Conservation (phyloP, 176 grass and related monocot genomes). For the Hsuehochloa calcarea region DNA sequence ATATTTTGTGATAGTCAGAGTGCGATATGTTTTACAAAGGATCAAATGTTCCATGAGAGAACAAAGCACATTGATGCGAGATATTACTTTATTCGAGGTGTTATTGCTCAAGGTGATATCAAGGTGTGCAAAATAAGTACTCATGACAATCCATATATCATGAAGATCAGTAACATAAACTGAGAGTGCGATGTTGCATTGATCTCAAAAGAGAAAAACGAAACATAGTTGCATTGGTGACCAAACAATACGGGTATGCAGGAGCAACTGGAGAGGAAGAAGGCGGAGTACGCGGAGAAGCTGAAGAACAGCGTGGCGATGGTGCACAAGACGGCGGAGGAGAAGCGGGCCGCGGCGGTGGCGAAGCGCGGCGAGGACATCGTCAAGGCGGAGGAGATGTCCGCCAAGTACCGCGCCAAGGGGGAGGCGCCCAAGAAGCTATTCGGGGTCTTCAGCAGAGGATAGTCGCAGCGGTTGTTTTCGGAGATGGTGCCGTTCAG, state of each 20-base stretch:
- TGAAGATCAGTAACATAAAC: not conserved
- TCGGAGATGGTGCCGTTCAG: not conserved
- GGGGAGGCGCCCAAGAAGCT: no score
- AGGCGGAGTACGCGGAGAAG: conserved; percentile 54
- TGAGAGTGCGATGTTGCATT: not conserved
- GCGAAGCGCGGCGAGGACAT: conserved; percentile 53
- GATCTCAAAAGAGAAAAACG: no score
- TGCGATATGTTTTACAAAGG: no score
- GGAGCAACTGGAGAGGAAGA: conserved; percentile 69
- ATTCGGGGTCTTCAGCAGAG: conserved; percentile 28
- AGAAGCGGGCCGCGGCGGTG: conserved; percentile 55
- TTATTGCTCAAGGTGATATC: no score
- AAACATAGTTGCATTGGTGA: not conserved
- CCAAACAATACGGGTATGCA: not conserved
- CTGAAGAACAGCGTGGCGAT: conserved; percentile 55
- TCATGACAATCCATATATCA: not conserved
- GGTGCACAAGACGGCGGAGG: conserved; percentile 56
- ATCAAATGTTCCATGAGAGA: no score
- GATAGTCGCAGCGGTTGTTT: not conserved
- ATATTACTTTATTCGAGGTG: no score
- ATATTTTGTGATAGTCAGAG: no score
- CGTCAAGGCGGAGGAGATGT: conserved; percentile 44
- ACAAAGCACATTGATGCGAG: no score
- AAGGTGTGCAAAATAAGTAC: no score
- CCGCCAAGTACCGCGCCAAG: conserved; percentile 41